Conservation (phyloP, 768 basidiomycete genomes). For the Boletus rufocinnamomeus region DNA sequence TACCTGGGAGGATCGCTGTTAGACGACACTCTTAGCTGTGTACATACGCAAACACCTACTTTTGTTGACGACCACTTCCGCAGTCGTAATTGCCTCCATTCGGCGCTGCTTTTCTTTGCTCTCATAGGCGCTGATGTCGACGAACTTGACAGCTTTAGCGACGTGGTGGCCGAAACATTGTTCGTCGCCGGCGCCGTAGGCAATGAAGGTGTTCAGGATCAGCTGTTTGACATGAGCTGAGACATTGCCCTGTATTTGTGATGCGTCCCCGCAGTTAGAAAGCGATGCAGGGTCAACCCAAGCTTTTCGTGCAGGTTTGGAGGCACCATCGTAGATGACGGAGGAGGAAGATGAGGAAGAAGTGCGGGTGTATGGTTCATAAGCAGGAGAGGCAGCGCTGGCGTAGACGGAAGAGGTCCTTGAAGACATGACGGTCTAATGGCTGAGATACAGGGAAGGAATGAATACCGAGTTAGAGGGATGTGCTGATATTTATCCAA, state of each 20-base stretch:
- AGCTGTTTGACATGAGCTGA: slow-evolving; percentile 65
- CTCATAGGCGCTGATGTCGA: slow-evolving; percentile 55
- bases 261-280: slow-evolving; percentile 58
- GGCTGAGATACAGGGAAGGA: slow-evolving; percentile 3
- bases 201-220: slow-evolving; percentile 63
- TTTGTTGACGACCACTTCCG: slow-evolving; percentile 64
- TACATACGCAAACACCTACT: slow-evolving; percentile 39
- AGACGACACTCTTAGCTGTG: not conserved
- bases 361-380: slow-evolving; percentile 27
- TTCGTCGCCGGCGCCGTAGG: slow-evolving; percentile 68
- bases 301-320: slow-evolving; percentile 34
- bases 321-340: slow-evolving; percentile 25
- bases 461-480: slow-evolving; percentile 7
- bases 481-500: slow-evolving; percentile 32
- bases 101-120: slow-evolving; percentile 50
- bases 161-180: slow-evolving; percentile 64
- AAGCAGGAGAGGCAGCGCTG: slow-evolving; percentile 30
- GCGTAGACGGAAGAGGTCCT: slow-evolving; percentile 30
- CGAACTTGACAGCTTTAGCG: slow-evolving; percentile 60
- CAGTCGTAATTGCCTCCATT: slow-evolving; percentile 60
- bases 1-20: slow-evolving; percentile 42
- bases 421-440: slow-evolving; percentile 27
- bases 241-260: slow-evolving; percentile 62
- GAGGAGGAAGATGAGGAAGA: slow-evolving; percentile 30
- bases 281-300: slow-evolving; percentile 71